A percentile compares a stretch with the other conserved stretches of the same genome.
Evolutionary conservation across 2,329 filamentous ascomycete species (phyloP).

Genomic region (Capronia americana): DNA sequence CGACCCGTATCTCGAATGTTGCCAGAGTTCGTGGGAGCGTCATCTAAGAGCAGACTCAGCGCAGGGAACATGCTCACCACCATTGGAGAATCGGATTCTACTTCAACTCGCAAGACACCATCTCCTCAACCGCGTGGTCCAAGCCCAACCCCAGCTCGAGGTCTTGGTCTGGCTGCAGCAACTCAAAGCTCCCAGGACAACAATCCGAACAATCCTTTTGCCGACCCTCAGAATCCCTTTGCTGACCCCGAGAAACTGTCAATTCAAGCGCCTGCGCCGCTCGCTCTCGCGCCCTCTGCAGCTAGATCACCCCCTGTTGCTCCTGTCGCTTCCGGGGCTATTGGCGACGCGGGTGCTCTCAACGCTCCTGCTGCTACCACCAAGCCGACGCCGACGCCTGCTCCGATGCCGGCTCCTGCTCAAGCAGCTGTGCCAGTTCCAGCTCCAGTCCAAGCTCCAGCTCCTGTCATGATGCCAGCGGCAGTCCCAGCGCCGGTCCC

Average conservation of each 20-base stretch:
- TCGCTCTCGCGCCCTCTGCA: conserved; percentile 41
- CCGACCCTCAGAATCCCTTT: conserved; percentile 37
- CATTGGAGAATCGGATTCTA: conserved; percentile 34
- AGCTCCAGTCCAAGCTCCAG: conserved; percentile 51
- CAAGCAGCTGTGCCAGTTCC: conserved; percentile 40
- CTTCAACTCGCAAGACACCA: conserved; percentile 24
- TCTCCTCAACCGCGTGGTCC: conserved; percentile 31
- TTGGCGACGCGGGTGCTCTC: conserved; percentile 50
- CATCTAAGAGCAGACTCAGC: conserved; percentile 40
- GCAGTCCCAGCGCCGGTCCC: conserved; percentile 29
- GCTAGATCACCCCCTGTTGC: conserved; percentile 50
- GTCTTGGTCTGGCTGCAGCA: conserved; percentile 15
- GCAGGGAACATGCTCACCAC: conserved; percentile 39
- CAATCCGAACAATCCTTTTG: conserved; percentile 39
- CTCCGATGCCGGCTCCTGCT: conserved; percentile 69
- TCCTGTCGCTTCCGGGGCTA: conserved; percentile 47
- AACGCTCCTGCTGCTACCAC: conserved; percentile 22
- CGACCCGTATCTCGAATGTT: conserved; percentile 85
- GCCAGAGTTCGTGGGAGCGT: conserved; percentile 64
- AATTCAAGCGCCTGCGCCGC: conserved; percentile 36
- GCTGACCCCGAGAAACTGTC: conserved; percentile 31
- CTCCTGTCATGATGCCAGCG: conserved; percentile 28
- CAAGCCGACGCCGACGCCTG: conserved; percentile 47
- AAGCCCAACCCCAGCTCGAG: conserved; percentile 18
- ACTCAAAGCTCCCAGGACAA: conserved; percentile 19